These are phyloP conservation scores for Ogataea nitratoaversa DNA, from an alignment of 805 yeast species.

Conservation along the genomic window DNA sequence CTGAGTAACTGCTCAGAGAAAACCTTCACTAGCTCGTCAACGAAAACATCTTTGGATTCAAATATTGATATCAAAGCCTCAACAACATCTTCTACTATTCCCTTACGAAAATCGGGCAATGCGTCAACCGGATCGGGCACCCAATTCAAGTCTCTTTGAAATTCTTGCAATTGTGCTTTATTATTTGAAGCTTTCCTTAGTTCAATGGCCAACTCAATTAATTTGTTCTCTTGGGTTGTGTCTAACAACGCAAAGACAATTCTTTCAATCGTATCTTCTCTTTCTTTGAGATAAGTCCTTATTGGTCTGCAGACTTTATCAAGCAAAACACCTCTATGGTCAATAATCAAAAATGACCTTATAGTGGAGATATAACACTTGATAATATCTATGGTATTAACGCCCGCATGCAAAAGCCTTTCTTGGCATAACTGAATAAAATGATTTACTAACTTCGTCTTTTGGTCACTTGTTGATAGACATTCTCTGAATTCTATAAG, in stretches of 20 bases:
- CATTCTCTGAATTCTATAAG: conserved; percentile 56
- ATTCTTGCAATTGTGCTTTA: conserved; percentile 32
- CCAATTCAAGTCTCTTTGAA: conserved; percentile 56
- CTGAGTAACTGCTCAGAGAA: conserved; percentile 56
- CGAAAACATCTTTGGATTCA: conserved; percentile 63
- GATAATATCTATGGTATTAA: conserved; percentile 70
- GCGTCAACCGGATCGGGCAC: conserved; percentile 87
- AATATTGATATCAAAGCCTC: conserved; percentile 69
- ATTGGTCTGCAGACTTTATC: conserved; percentile 78
- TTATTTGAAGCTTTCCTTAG: conserved; percentile 34
- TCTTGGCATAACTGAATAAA: conserved; percentile 44
- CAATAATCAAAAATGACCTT: conserved; percentile 67
- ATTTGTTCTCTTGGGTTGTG: conserved; percentile 34
- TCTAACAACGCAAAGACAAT: conserved; percentile 70
- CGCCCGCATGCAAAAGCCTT: conserved; percentile 70
- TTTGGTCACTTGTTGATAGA: conserved; percentile 42
- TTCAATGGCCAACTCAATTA: conserved; percentile 53
- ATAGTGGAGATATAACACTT: conserved; percentile 67
- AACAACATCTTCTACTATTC: conserved; percentile 59
- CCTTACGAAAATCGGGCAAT: conserved; percentile 72
- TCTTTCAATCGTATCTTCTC: conserved; percentile 67
- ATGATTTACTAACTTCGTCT: conserved; percentile 45
- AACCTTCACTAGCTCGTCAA: conserved; percentile 57
- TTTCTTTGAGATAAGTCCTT: conserved; percentile 60
- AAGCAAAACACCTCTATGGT: conserved; percentile 79